Evolutionary conservation across 202 grass and related monocot species (phyloP), one percentile per base, ranked within the genome.

Genomic region (Eragrostis tef): DNA sequence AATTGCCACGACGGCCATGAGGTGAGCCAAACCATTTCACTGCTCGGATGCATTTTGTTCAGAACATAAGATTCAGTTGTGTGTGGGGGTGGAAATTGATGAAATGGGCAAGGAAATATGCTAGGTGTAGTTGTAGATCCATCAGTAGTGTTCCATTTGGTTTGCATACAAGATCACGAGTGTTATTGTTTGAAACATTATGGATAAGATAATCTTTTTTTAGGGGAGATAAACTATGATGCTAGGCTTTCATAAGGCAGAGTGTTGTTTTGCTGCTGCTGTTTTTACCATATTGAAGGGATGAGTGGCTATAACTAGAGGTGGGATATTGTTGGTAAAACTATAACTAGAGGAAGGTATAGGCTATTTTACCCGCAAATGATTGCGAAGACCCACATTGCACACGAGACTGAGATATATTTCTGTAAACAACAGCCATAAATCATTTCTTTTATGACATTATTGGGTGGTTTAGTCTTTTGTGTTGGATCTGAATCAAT

Each of bases 1-100:
- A 66, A 87, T 73, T 99, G 96, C 85, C 96, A 99, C 50, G 96
- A 99, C 42, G 96, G 96, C 44, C 96, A 99, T 69, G 96, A 99
- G 92, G 96, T 99, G 71, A 63, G 15, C 20, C 57, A n/a, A 63
- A 14, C 20, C 57, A 24, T 57, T 60, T 43, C 46, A 8, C 14
- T 77, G 25, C 2, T 9, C 19, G 12, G 1, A 2, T 46, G 9
- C 20, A 17, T 52, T 80, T 69, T 66, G 5, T 25, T 27, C 44
- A 1, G 1, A 24, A 17, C 3, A 39, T 24, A 8, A 13, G 43
- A 21, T 64, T 11, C 21, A 11, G 54, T 58, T 58, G 9, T 57
- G 20, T 11, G 9, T 20, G 19, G 19, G 52, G 0, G 6, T n/a
- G 19, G 19, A 7, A 20, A 24, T 24, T 11, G 22, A 24, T 58